phyloP scores from a whole-genome alignment of 108 stramenopile species.

The Cylindrotheca fusiformis region DNA sequence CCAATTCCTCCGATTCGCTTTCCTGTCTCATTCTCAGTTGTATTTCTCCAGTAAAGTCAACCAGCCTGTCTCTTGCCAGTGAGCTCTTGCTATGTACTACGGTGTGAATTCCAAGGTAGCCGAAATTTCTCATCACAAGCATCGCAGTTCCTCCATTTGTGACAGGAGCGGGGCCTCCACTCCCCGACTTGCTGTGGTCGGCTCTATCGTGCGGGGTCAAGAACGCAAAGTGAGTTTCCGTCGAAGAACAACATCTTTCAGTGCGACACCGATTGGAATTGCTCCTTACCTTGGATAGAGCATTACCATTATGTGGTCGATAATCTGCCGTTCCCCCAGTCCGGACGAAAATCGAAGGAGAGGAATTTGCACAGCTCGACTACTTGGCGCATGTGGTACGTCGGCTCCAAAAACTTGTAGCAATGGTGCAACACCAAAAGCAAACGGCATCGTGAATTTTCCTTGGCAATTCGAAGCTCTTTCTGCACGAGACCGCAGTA shows the following conservation, averaged over 20 bases:
- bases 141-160: slow-evolving; percentile 84
- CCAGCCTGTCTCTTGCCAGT: slow-evolving; percentile 74
- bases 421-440: slow-evolving; percentile 85
- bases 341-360: slow-evolving; percentile 72
- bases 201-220: slow-evolving; percentile 10
- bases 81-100: slow-evolving; percentile 70
- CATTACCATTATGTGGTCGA: slow-evolving; percentile 87
- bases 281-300: slow-evolving; percentile 65
- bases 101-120: slow-evolving; percentile 80
- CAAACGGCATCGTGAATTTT: slow-evolving; percentile 73
- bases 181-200: slow-evolving; percentile 41
- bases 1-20: slow-evolving; percentile 1
- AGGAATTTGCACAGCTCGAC: slow-evolving; percentile 84
- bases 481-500: slow-evolving; percentile 60
- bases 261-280: neutral
- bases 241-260: neutral
- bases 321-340: slow-evolving; percentile 67
- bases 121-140: slow-evolving; percentile 87
- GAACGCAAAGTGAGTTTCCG: neutral
- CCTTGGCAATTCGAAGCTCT: slow-evolving; percentile 57
- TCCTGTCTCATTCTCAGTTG: slow-evolving; percentile 48
- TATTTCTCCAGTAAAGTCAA: slow-evolving; percentile 80
- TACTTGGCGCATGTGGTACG: slow-evolving; percentile 57
- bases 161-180: slow-evolving; percentile 56
- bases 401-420: slow-evolving; percentile 80